These are phyloP conservation scores for Ammopiptanthus mongolicus DNA, from an alignment of 306 rosid species.

Conservation along the genomic window DNA sequence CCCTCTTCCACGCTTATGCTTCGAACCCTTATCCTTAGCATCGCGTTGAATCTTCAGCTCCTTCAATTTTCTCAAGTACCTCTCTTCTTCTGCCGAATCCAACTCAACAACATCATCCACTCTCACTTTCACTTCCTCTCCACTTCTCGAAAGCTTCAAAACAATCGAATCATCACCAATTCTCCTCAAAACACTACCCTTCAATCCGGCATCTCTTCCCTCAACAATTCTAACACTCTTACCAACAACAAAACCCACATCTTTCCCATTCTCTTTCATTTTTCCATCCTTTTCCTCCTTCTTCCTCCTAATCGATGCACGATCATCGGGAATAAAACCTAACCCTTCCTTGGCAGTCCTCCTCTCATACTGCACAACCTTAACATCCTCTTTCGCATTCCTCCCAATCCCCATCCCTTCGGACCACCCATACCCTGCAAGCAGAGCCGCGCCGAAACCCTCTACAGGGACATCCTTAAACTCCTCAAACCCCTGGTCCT, in stretches of 20 bases:
- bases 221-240: conserved; percentile 42
- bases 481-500: conserved; percentile 60
- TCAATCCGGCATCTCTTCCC: conserved; percentile 57
- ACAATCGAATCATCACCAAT: conserved; percentile 30
- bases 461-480: conserved; percentile 69
- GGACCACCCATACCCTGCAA: conserved; percentile 82
- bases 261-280: not conserved
- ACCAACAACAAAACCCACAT: no score
- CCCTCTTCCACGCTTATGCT: conserved; percentile 2
- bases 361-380: conserved; percentile 42
- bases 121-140: no score
- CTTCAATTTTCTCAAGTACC: conserved; percentile 50
- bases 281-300: not conserved
- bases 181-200: conserved; percentile 44
- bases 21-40: conserved; percentile 21
- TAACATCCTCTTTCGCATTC: conserved; percentile 64
- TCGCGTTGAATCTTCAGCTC: conserved; percentile 28
- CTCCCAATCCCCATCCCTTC: conserved; percentile 82
- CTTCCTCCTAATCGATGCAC: not conserved
- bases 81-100: conserved; percentile 69
- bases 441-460: conserved; percentile 71
- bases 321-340: conserved; percentile 50
- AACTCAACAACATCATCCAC: conserved; percentile 43
- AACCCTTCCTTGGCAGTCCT: conserved; percentile 64
- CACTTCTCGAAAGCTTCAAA: conserved; percentile 29